These are phyloP conservation scores for Parmelia sp. DNA, from an alignment of 495 filamentous ascomycete species.

Conservation along the genomic window DNA sequence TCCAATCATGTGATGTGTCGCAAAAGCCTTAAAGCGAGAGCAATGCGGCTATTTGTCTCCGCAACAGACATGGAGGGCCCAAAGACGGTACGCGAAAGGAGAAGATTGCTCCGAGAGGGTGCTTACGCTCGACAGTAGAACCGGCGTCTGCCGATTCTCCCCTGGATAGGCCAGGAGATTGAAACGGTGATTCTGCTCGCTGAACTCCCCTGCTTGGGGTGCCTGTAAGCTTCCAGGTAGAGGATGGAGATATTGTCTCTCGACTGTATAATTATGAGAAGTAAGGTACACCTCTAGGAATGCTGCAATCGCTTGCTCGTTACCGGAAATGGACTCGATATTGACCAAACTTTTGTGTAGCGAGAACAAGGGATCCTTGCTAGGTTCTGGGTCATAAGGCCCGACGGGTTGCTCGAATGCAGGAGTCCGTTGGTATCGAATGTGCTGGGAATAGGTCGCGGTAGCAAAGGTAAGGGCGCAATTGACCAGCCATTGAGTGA, in stretches of 20 bases:
- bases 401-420: neutral
- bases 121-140: slow-evolving; percentile 56
- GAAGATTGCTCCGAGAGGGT: neutral
- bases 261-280: slow-evolving; percentile 58
- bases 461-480: neutral
- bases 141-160: slow-evolving; percentile 47
- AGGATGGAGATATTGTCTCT: slow-evolving; percentile 48
- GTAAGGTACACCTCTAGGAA: slow-evolving; percentile 65
- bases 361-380: slow-evolving; percentile 49
- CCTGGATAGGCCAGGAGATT: slow-evolving; percentile 78
- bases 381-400: neutral
- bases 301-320: slow-evolving; percentile 61
- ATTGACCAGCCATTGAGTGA: neutral
- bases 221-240: slow-evolving; percentile 11
- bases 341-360: slow-evolving; percentile 73
- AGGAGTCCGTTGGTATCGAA: neutral
- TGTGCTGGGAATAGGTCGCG: slow-evolving; percentile 4
- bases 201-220: neutral
- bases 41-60: neutral
- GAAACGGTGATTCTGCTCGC: slow-evolving; percentile 36
- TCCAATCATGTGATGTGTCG: neutral
- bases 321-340: slow-evolving; percentile 66
- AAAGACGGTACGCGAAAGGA: neutral
- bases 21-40: neutral
- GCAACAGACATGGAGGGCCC: neutral